Conservation (phyloP, 805 yeast genomes). For the Ogataea chonburiensis region DNA sequence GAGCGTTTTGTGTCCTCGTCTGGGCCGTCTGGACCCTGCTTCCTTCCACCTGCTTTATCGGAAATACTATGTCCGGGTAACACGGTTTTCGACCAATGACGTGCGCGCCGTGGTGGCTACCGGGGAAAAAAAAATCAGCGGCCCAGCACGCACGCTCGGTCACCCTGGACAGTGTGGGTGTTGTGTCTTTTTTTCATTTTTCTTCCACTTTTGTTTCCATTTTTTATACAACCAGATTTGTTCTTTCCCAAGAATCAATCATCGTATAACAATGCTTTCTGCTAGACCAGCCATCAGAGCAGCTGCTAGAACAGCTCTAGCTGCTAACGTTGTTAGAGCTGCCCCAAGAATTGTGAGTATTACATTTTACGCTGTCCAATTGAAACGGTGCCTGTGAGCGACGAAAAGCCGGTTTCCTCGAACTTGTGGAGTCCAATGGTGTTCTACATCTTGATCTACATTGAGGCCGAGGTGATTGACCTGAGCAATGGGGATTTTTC, state of each 20-base stretch:
- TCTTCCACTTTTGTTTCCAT: constrained; percentile 18
- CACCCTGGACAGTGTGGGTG: constrained; percentile 5
- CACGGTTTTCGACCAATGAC: constrained; percentile 10
- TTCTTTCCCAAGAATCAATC: constrained; percentile 14
- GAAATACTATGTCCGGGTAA: constrained; percentile 12
- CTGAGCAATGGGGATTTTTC: not conserved
- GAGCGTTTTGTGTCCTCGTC: too few species aligned
- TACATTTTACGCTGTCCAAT: constrained; percentile 2
- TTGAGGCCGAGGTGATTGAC: not conserved
- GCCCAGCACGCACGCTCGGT: constrained; percentile 7
- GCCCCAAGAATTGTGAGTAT: constrained; percentile 46
- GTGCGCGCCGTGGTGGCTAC: constrained; percentile 14
- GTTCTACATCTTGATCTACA: not conserved
- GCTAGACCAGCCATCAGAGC: constrained; percentile 83
- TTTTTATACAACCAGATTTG: constrained; percentile 18
- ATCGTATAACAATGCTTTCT: constrained; percentile 58
- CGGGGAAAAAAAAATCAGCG: constrained; percentile 10
- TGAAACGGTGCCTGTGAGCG: constrained; percentile 1
- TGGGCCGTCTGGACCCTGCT: too few species aligned
- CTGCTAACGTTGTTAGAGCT: constrained; percentile 48
- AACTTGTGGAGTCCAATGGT: constrained; percentile 6
- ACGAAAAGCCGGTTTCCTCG: constrained; percentile 1
- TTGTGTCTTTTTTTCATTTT: constrained; percentile 11
- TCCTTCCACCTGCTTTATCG: constrained; percentile 13
- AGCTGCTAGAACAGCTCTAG: constrained; percentile 75